Base-by-base conservation (phyloP, 177 flowering plant genomes). In the Vitis hybrid region DNA sequence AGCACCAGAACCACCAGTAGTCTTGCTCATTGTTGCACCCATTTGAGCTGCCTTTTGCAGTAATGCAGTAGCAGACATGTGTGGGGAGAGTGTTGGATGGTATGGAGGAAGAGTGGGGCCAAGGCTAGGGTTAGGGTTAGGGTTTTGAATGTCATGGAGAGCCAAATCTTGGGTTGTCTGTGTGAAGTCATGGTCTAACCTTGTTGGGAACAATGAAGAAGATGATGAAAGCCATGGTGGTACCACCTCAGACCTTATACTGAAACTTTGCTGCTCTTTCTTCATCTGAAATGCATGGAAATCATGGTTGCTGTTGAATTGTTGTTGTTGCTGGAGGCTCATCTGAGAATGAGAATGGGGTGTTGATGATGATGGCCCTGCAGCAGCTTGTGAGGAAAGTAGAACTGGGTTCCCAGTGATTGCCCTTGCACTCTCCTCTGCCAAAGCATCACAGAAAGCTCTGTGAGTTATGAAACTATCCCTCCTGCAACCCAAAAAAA, bases 381-480 rank as follows among this genome's bases (percentile, higher is more conserved):
- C 24, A 52, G 14, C 4, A 24, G 65, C n/a, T 15, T 40, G 56
- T 15, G 68, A 21, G 13, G 80, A 35, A 74, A 48, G 64, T 46
- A 69, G 60, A 51, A 82, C 72, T 71, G 82, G 85, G 72, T 75
- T 80, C 49, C 70, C 48, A 46, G 90, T 70, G 54, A 78, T 81
- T 64, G 87, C 70, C 74, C 81, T 86, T 71, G 91, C 89, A 76
- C 89, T 87, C 73, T 92, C 97, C 79, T 89, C 97, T 55, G 97
- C 97, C 77, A 93, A 83, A 19, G 94, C 96, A 80, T 93, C 98
- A 73, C 98, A 93, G 74, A 93, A 92, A 24, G 98, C 97, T 80
- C 98, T 88, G 81, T 93, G 98, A 0, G 98, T 92, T 65, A 92
- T 88, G 73, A 93, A 93, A 72, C 98, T 93, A 73, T 93, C 98